Evolutionary conservation across 2,329 filamentous ascomycete species (phyloP).

Genomic region (Verticillium longisporum): DNA sequence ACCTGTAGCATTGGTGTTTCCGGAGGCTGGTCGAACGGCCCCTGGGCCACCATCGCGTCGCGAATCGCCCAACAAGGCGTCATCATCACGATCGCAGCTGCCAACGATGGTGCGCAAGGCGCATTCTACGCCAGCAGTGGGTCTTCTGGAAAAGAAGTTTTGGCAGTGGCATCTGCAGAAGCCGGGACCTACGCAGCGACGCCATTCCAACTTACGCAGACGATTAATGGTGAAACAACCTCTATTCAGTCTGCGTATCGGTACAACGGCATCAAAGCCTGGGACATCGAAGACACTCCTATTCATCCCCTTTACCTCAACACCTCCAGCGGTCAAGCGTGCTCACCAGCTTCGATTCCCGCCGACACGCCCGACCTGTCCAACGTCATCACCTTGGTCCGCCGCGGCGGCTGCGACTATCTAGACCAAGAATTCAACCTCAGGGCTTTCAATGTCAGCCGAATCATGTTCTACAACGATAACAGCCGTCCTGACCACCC

Average conservation of each 20-base stretch:
- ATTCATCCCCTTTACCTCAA: neutral
- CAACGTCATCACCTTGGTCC: constrained; percentile 31
- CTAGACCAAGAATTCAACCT: constrained; percentile 45
- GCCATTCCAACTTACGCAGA: neutral
- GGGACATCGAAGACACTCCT: neutral
- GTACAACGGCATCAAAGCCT: neutral
- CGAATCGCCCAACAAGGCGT: constrained; percentile 15
- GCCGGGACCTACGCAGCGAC: neutral
- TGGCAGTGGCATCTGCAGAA: constrained; percentile 14
- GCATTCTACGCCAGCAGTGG: constrained; percentile 17
- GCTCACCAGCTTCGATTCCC: constrained; percentile 15
- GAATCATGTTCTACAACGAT: constrained; percentile 57
- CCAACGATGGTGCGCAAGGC: constrained; percentile 10
- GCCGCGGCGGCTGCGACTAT: constrained; percentile 43
- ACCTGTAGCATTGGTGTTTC: constrained; percentile 7
- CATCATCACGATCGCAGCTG: constrained; percentile 14
- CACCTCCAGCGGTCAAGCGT: neutral
- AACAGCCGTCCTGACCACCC: constrained; percentile 18
- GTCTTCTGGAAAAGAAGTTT: constrained; percentile 15
- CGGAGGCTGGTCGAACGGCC: constrained; percentile 6
- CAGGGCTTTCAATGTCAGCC: constrained; percentile 46
- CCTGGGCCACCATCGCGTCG: constrained; percentile 7
- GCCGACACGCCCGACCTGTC: constrained; percentile 29
- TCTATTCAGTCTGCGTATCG: neutral
- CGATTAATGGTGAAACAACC: neutral